Evolutionary conservation across 352 stramenopile genomes (phyloP).

Genomic region (Phytophthora hybrid): DNA sequence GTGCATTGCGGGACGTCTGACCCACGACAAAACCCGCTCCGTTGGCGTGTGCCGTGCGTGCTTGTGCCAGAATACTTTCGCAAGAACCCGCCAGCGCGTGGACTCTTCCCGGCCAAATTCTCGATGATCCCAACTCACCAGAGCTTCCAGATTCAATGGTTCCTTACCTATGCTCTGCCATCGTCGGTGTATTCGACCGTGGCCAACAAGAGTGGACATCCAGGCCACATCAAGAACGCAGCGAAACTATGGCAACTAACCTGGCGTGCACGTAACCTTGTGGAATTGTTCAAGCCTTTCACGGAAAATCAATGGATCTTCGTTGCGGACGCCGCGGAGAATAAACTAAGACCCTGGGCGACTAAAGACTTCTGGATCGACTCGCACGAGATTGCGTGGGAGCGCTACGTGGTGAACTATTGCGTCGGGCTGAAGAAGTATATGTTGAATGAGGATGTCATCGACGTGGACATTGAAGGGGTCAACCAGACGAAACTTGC

Average conservation of each 20-base stretch:
- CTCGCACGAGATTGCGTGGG: conserved; percentile 80
- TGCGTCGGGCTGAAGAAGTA: conserved; percentile 85
- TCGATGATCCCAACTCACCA: conserved; percentile 84
- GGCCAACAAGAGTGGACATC: conserved; percentile 68
- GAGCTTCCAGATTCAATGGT: conserved; percentile 88
- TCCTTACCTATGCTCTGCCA: conserved; percentile 78
- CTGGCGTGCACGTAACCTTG: conserved; percentile 75
- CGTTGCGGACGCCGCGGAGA: conserved; percentile 57
- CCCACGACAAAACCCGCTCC: conserved; percentile 78
- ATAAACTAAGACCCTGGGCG: conserved; percentile 38
- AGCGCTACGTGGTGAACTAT: conserved; percentile 89
- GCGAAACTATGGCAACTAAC: conserved; percentile 79
- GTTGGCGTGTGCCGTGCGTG: conserved; percentile 76
- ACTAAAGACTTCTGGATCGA: conserved; percentile 70
- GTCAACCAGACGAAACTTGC: conserved; percentile 86
- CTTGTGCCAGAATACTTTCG: conserved; percentile 74
- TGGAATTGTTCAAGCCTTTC: conserved; percentile 89
- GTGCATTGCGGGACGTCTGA: conserved; percentile 85
- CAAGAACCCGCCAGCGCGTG: conserved; percentile 67
- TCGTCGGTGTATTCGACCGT: conserved; percentile 85
- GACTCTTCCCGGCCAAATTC: conserved; percentile 70
- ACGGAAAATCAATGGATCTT: conserved; percentile 91
- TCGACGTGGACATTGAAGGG: conserved; percentile 82
- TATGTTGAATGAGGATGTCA: conserved; percentile 85
- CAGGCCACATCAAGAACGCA: conserved; percentile 73